Percentiles rank a stretch among this genome's conserved stretches.
These are phyloP conservation scores for Nannochloropsis oceanica DNA, from an alignment of 108 stramenopile genomes.

Conservation along the genomic window DNA sequence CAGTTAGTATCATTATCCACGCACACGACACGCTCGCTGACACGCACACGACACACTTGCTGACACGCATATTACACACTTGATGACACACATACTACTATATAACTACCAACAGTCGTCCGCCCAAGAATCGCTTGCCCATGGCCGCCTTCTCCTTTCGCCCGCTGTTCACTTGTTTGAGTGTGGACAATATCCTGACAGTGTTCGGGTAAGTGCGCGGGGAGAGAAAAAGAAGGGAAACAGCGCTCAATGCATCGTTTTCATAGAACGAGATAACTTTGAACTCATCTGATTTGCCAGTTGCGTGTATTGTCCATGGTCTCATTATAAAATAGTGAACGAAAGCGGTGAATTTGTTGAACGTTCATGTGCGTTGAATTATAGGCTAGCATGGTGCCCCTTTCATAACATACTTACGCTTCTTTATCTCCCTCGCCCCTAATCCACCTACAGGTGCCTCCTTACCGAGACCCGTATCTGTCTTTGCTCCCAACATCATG, in stretches of 20 bases:
- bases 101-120: background rate
- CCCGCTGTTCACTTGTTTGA: conserved; percentile 59
- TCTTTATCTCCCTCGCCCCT: background rate
- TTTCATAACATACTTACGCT: background rate
- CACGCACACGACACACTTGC: no score
- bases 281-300: no score
- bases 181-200: conserved; percentile 50
- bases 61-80: no score
- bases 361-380: background rate
- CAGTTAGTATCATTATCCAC: no score
- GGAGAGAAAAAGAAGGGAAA: background rate
- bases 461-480: conserved; percentile 38
- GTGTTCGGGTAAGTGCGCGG: conserved; percentile 40
- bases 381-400: background rate
- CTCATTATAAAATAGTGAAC: no score
- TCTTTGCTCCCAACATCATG: conserved; percentile 47
- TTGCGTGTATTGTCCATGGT: no score
- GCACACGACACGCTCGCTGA: no score
- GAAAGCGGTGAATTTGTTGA: background rate
- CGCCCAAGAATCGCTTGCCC: conserved; percentile 60
- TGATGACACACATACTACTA: no score
- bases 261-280: background rate
- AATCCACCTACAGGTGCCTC: background rate
- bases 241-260: background rate
- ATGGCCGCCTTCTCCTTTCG: conserved; percentile 60